phyloP scores from a whole-genome alignment of 2,329 filamentous ascomycete species.

The Penicillium janthinellum region DNA sequence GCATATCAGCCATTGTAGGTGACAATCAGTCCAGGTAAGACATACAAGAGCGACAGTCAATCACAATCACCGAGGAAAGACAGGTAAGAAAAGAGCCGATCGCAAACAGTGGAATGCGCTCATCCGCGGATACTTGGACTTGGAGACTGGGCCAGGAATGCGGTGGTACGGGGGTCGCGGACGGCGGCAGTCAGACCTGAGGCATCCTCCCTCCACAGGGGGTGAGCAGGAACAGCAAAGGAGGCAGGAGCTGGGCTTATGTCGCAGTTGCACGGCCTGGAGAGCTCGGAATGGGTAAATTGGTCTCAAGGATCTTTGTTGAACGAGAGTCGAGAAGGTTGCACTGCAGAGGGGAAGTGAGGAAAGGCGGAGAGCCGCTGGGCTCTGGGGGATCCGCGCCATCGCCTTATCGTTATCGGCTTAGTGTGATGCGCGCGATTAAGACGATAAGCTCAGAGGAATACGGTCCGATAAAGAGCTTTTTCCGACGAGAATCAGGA shows the following conservation, averaged over 20 bases:
- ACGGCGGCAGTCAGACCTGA: conserved; percentile 13
- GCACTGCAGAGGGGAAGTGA: conserved; percentile 3
- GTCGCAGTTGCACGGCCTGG: neutral
- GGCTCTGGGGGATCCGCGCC: neutral
- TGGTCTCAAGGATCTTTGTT: neutral
- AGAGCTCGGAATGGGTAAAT: neutral
- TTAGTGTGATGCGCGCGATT: neutral
- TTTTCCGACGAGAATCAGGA: neutral
- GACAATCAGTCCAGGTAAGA: neutral
- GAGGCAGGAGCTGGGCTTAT: neutral
- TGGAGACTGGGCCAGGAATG: conserved; percentile 13
- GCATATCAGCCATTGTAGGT: neutral
- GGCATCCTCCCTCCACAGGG: conserved; percentile 5
- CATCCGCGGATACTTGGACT: conserved; percentile 15
- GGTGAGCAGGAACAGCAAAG: neutral
- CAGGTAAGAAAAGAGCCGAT: conserved; percentile 1
- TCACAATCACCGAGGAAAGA: neutral
- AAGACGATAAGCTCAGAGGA: neutral
- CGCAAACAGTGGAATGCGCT: conserved; percentile 14
- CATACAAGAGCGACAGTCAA: conserved; percentile 6
- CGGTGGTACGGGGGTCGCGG: conserved; percentile 17
- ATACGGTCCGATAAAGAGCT: neutral
- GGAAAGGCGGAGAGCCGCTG: conserved; percentile 7
- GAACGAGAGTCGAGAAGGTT: neutral
- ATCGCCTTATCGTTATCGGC: conserved; percentile 7